Percentiles rank a stretch among this genome's conserved stretches.
Conservation (phyloP, 2,329 filamentous ascomycete species). For the Lachnellula suecica region DNA sequence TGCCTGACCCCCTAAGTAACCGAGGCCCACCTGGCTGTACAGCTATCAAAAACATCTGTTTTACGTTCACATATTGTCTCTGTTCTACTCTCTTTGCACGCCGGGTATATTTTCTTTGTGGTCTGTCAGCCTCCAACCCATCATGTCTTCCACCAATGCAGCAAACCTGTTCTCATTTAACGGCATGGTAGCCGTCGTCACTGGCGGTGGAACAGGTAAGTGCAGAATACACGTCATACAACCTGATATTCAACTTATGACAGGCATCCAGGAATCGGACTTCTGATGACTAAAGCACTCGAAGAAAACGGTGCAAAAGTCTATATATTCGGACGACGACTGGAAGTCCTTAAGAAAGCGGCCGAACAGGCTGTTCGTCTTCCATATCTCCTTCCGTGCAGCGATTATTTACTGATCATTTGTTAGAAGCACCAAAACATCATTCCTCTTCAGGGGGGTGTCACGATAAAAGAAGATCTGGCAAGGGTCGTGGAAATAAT, state of each 20-base stretch:
- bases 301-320: constrained; percentile 52
- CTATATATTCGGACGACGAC: constrained; percentile 55
- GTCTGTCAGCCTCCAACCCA: no score
- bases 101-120: no score
- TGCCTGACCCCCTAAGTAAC: no score
- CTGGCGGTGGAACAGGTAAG: constrained; percentile 53
- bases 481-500: constrained; percentile 54
- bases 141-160: constrained; percentile 3
- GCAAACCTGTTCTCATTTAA: constrained; percentile 29
- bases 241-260: no score
- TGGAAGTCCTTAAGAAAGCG: constrained; percentile 47
- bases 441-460: constrained; percentile 44
- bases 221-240: no score
- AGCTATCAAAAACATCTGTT: no score
- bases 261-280: constrained; percentile 52
- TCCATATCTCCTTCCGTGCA: background rate
- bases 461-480: constrained; percentile 62
- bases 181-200: constrained; percentile 50
- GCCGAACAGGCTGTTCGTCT: constrained; percentile 28
- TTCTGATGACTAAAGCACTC: constrained; percentile 55
- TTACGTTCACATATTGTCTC: no score
- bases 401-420: background rate
- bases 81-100: no score
- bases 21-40: no score
- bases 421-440: constrained; percentile 20